Evolutionary conservation across 345 rosid genomes (phyloP), one percentile per base, ranked within the genome.

Genomic region (Lepidium didymum): DNA sequence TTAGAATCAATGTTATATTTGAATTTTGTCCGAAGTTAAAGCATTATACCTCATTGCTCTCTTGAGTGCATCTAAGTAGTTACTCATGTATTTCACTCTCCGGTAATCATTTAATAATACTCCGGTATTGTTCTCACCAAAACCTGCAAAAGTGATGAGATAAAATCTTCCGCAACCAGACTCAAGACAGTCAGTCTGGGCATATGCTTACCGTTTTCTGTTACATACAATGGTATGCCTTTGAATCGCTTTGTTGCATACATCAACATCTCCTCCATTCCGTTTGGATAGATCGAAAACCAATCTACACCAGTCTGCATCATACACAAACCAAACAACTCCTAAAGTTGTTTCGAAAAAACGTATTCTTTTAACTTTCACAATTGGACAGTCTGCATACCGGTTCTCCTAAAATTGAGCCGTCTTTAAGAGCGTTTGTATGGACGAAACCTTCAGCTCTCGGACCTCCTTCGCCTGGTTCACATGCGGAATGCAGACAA

Each of bases 301-400:
- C 94, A 89, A 8, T 75, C 51, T 38, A 83, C 40, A n/a, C 72
- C 67, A 7, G 87, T 89, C 97, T 91, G 78, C 77, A 62, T 33
- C n/a, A 74, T 5, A 57, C 56, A 31, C 12, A 25, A 16, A 37
- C 27, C 15, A 34, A 38, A 43, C 33, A 38, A 10, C 58, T 64
- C 37, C 46, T 13, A 37, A 44, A 67, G n/a, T n/a, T 36, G 57
- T 42, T 51, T 57, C 23, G 8, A 23, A 37, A 15, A 23, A 14
- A 3, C 2, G 21, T 8, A 41, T 54, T 27, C 1, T 5, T 27
- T 27, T 4, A 14, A 50, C 6, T 27, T 43, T 58, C 12, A 8
- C 12, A 8, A 60, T 31, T 50, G 7, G 14, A 8, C 2, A 10
- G 53, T 70, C 52, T 50, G 13, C 81, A 43, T 79, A 89, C 92